Base-by-base conservation (phyloP, 2,329 filamentous ascomycete genomes). In the Cercospora sesami region DNA sequence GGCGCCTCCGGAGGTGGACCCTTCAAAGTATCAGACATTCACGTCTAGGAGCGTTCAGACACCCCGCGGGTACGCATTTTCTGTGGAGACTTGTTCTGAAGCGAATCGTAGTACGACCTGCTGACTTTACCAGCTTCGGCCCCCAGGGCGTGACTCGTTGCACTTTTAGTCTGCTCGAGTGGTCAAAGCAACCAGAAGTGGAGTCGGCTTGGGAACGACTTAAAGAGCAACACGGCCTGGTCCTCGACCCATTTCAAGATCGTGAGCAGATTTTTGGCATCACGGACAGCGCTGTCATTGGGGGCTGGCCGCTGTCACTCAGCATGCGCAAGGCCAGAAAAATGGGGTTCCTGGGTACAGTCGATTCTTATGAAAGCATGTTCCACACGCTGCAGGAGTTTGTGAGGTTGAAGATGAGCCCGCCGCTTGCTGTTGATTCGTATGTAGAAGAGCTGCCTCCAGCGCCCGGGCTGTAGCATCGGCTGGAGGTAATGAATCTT, bases 161-260 rank as follows among this genome's bases (percentile, higher is more conserved):
- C 4, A 69, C 64, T 2, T 71, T 70, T 39, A 69, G 68, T 14
- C 58, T 74, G 6, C 4, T 73, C 0, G 78, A 81, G n/a, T 86
- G 84, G 84, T 80, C 83, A 0, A 76, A 80, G 64, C 72, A 78
- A 30, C 74, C 76, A 0, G 79, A 81, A n/a, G 81, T 84, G 2
- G 72, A 78, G 36, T 68, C 78, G 9, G 80, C 81, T 1, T 85
- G 84, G 83, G 73, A 75, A 18, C 45, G 62, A n/a, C 39, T 74
- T 3, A 69, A 66, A 53, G 26, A 70, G 30, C 55, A 64, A 26
- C 66, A 73, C 36, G 60, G 23, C 3, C 62, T 73, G 0, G 30
- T 58, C 1, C 59, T 69, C 26, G 64, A 73, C 30, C 69, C 69
- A 3, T 71, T 74, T 63, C 78, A 81, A 60, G 72, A 85, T 6